Percentiles rank a stretch among this genome's conserved stretches.
Conservation (phyloP, 2,329 filamentous ascomycete genomes). For the Hymenoscyphus fructigenus region DNA sequence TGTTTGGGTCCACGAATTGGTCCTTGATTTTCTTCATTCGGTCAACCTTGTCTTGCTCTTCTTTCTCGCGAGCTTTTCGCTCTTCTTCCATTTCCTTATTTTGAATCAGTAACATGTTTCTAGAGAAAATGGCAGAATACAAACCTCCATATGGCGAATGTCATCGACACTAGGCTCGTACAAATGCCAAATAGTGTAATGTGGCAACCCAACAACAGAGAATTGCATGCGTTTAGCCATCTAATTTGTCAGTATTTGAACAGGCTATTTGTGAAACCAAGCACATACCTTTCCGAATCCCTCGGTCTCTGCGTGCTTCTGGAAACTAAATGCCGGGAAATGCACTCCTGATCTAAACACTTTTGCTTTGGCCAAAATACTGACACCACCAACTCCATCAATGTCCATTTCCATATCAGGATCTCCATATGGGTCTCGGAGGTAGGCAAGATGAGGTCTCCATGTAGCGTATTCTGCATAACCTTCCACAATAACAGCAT, state of each 20-base stretch:
- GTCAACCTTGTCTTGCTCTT: constrained; percentile 73
- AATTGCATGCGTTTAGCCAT: constrained; percentile 97
- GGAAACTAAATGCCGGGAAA: constrained; percentile 97
- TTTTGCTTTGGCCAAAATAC: constrained; percentile 91
- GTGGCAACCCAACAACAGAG: constrained; percentile 90
- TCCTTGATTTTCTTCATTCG: constrained; percentile 76
- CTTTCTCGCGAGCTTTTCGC: constrained; percentile 73
- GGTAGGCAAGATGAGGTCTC: constrained; percentile 93
- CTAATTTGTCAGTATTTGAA: constrained; percentile 45
- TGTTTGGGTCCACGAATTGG: constrained; percentile 72
- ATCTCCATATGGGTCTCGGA: constrained; percentile 94
- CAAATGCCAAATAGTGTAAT: constrained; percentile 99
- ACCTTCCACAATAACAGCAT: constrained; percentile 97
- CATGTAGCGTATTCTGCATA: constrained; percentile 99
- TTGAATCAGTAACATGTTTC: constrained; percentile 20
- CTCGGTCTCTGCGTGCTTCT: constrained; percentile 98
- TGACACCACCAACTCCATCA: constrained; percentile 95
- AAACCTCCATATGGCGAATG: constrained; percentile 89
- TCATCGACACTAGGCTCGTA: constrained; percentile 99
- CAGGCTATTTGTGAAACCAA: background rate
- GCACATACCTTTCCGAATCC: constrained; percentile 88
- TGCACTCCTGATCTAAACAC: constrained; percentile 95
- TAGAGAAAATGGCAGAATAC: constrained; percentile 13
- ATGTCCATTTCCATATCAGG: constrained; percentile 99
- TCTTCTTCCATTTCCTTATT: constrained; percentile 90